Conservation (phyloP, 176 grass and related monocot genomes). For the Puya raimondii region DNA sequence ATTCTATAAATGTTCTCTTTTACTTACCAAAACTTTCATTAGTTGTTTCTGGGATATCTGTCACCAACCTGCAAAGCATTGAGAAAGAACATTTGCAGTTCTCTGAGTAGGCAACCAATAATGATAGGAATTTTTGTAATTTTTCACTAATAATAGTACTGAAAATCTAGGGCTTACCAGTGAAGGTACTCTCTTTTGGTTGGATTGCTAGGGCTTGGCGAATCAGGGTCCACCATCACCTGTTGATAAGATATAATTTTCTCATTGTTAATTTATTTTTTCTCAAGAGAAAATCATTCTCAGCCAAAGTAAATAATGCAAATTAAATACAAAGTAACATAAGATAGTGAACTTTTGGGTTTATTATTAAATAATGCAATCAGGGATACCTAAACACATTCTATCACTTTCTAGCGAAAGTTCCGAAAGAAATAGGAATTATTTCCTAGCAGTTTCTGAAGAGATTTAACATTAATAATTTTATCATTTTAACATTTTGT, state of each 20-base stretch:
- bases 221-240: slow-evolving; percentile 82
- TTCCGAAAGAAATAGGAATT: neutral
- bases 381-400: neutral
- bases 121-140: neutral
- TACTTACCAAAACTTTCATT: slow-evolving; percentile 59
- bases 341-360: neutral
- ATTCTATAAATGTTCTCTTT: slow-evolving; percentile 18
- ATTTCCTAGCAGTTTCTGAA: neutral
- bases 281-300: neutral
- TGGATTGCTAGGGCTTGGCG: slow-evolving; percentile 77
- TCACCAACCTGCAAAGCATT: slow-evolving; percentile 69
- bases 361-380: neutral
- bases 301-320: neutral
- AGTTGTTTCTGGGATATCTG: slow-evolving; percentile 89
- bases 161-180: slow-evolving; percentile 35
- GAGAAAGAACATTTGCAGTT: neutral
- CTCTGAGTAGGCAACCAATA: neutral
- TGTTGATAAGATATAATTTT: slow-evolving; percentile 6
- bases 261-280: neutral
- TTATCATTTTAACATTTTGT: neutral
- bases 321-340: neutral
- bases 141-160: neutral
- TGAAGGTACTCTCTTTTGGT: slow-evolving; percentile 70
- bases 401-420: neutral
- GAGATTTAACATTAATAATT: neutral